Evolutionary conservation across 495 filamentous ascomycete species (phyloP).

Genomic region (Glutinoglossum americanum): DNA sequence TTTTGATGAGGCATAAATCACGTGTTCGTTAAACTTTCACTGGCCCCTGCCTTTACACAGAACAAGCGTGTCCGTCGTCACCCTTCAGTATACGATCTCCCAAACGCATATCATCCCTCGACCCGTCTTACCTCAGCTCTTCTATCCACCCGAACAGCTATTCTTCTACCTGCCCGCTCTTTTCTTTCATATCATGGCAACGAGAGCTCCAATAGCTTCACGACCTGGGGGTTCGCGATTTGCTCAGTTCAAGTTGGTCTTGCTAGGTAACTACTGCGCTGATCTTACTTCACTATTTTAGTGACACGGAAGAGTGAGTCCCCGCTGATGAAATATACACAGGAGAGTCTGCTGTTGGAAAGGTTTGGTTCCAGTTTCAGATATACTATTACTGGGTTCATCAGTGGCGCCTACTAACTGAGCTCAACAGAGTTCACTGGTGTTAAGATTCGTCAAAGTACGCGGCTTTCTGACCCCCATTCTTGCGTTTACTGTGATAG

Average conservation of each 20-base stretch:
- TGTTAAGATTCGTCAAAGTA: conserved; percentile 95
- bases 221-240: conserved; percentile 60
- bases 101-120: not conserved
- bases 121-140: not conserved
- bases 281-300: not conserved
- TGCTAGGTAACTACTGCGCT: conserved; percentile 46
- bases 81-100: not conserved
- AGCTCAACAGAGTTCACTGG: conserved; percentile 63
- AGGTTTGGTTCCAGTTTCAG: conserved; percentile 33
- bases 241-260: conserved; percentile 96
- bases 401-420: conserved; percentile 16
- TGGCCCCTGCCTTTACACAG: not conserved
- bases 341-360: conserved; percentile 98
- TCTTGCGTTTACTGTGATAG: not conserved
- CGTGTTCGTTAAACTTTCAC: not conserved
- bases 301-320: not conserved
- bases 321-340: conserved; percentile 19
- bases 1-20: not conserved
- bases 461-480: conserved; percentile 9
- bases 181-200: not conserved
- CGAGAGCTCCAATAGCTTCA: conserved; percentile 27
- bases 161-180: not conserved
- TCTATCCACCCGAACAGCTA: not conserved
- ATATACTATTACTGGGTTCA: conserved; percentile 6
- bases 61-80: not conserved